Percentiles rank a stretch among this genome's conserved stretches.
phyloP scores from a whole-genome alignment of 140 eudicot genomes.

The Ambrosia hybrid region DNA sequence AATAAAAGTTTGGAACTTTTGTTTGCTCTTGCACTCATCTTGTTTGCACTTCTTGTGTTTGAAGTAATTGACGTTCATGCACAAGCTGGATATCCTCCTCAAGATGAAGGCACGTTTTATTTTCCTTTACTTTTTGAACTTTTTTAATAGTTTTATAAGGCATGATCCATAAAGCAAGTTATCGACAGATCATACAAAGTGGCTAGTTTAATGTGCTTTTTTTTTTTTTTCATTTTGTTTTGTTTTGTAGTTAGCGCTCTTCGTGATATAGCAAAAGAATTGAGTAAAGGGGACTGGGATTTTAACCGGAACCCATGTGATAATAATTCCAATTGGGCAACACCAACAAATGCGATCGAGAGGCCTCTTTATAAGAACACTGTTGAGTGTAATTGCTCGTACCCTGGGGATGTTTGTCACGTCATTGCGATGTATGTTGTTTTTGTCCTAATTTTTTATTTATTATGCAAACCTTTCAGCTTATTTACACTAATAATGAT shows the following conservation, averaged over 20 bases:
- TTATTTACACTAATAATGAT: background rate
- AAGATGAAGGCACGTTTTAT: conserved; percentile 12
- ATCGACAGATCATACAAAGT: no score
- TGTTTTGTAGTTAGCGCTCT: conserved; percentile 42
- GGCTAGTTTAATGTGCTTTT: no score
- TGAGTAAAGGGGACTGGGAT: conserved; percentile 52
- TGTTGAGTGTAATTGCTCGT: conserved; percentile 41
- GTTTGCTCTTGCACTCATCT: background rate
- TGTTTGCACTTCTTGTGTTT: conserved; percentile 2
- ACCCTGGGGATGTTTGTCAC: conserved; percentile 36
- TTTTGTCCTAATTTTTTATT: background rate
- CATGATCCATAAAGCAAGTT: no score
- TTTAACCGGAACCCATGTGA: conserved; percentile 52
- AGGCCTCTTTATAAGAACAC: conserved; percentile 34
- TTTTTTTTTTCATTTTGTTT: background rate
- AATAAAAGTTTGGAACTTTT: background rate
- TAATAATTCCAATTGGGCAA: conserved; percentile 34
- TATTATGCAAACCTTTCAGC: background rate
- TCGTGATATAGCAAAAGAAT: conserved; percentile 41
- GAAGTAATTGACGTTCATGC: conserved; percentile 12
- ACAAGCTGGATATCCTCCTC: conserved; percentile 16
- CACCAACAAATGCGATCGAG: conserved; percentile 21
- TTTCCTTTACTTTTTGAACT: background rate
- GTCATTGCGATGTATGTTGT: conserved; percentile 29
- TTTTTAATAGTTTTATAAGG: no score